Evolutionary conservation across 2,329 filamentous ascomycete species (phyloP).

Genomic region (Sclerotinia minor): DNA sequence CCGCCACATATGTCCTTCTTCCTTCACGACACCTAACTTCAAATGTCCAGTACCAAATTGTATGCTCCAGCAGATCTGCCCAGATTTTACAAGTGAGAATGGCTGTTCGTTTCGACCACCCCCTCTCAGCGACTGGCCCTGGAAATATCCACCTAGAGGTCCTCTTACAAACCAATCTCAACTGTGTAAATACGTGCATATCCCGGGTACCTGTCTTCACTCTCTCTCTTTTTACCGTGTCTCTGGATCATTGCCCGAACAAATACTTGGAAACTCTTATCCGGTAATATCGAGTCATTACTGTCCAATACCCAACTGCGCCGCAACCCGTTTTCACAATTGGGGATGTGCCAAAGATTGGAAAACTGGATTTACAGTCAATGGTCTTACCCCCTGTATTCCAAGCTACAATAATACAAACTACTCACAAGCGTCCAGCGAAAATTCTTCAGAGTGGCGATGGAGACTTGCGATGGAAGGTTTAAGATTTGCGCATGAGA

Average conservation of each 20-base stretch:
- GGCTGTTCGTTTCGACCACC: constrained; percentile 6
- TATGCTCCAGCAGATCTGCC: constrained; percentile 7
- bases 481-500: constrained; percentile 6
- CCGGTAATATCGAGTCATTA: not conserved
- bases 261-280: not conserved
- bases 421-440: not conserved
- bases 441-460: not conserved
- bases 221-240: not conserved
- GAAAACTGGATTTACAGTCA: constrained; percentile 6
- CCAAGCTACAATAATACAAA: not conserved
- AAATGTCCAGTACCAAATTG: not conserved
- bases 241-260: not conserved
- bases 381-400: not conserved
- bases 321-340: not conserved
- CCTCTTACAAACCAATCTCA: not conserved
- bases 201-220: constrained; percentile 1
- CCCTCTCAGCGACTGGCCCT: constrained; percentile 2
- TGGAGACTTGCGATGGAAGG: constrained; percentile 18
- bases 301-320: not conserved
- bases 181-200: not conserved
- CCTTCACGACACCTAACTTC: not conserved
- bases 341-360: constrained; percentile 18
- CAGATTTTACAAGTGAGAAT: constrained; percentile 13
- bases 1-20: constrained; percentile 18
- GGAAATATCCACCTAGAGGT: not conserved